Base-by-base conservation (phyloP, 495 filamentous ascomycete species). In the Amorphotheca resinae region DNA sequence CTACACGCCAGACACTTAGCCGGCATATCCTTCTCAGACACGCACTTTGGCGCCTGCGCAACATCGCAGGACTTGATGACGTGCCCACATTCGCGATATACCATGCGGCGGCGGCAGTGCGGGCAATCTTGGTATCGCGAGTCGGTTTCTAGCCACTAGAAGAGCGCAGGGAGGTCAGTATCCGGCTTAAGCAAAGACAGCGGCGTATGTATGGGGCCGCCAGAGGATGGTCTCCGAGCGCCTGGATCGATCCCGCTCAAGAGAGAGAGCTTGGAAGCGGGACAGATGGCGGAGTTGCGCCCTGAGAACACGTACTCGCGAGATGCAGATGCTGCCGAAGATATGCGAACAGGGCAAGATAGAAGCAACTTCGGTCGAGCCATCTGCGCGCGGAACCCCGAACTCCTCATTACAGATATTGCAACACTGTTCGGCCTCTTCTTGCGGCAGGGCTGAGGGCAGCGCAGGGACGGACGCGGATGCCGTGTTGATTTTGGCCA, bases 101-200 rank as follows among this genome's bases (percentile, higher is more conserved):
- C 14, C 53, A 56, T 56, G n/a, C 15, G 9, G 4, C 46, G 32
- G 3, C 53, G 23, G 33, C 53, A 56, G 5, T 16, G 33, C 16
- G 53, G 53, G 45, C 53, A 56, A 31, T 56, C 44, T n/a, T 45
- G 32, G 26, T 50, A 38, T 3, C 30, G 14, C 11, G 50, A 53
- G 1, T 40, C 38, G 21, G 9, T 31, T 35, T 52, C 42, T 5
- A 56, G 44, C 53, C 53, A 56, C 1, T 28, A 11, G 25, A 28
- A 5, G 25, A 28, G n/a, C n/a, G n/a, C n/a, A n/a, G n/a, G n/a
- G n/a, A n/a, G n/a, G n/a, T n/a, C n/a, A n/a, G n/a, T n/a, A n/a
- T n/a, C n/a, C n/a, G n/a, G n/a, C n/a, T n/a, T n/a, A n/a, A n/a
- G n/a, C n/a, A n/a, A n/a, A n/a, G n/a, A n/a, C n/a, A n/a, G n/a